A percentile compares a stretch with the other conserved stretches of the same genome.
Evolutionary conservation across 768 basidiomycete genomes (phyloP).

Genomic region (Lactifluus pinguis): DNA sequence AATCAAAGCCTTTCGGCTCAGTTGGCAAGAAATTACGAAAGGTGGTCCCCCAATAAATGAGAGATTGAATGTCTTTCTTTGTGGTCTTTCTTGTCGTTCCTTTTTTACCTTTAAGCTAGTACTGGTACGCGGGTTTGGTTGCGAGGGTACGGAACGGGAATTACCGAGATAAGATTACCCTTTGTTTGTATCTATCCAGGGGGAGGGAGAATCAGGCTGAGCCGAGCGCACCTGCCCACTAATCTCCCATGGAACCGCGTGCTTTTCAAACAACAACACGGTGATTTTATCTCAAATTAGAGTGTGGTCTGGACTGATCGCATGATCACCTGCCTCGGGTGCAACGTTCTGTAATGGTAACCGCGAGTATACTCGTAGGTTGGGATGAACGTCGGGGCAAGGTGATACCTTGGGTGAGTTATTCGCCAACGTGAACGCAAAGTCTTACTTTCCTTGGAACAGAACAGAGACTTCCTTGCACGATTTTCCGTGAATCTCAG

Average conservation of each 20-base stretch:
- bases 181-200: not conserved
- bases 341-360: not conserved
- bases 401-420: not conserved
- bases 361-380: not conserved
- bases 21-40: not conserved
- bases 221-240: not conserved
- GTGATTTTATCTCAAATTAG: not conserved
- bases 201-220: not conserved
- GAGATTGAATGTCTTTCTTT: not conserved
- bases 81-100: not conserved
- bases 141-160: not conserved
- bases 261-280: not conserved
- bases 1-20: not conserved
- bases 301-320: not conserved
- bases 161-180: conserved; percentile 11
- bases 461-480: not conserved
- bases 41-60: not conserved
- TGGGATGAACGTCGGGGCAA: not conserved
- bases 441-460: not conserved
- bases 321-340: not conserved
- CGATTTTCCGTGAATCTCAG: conserved; percentile 6
- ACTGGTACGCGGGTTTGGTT: too few species aligned
- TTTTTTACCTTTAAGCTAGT: conserved; percentile 1
- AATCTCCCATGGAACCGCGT: not conserved
- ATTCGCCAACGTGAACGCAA: not conserved